Base-by-base conservation (phyloP, 192 early-diverging fungal species). In the Coemansia sp. region DNA sequence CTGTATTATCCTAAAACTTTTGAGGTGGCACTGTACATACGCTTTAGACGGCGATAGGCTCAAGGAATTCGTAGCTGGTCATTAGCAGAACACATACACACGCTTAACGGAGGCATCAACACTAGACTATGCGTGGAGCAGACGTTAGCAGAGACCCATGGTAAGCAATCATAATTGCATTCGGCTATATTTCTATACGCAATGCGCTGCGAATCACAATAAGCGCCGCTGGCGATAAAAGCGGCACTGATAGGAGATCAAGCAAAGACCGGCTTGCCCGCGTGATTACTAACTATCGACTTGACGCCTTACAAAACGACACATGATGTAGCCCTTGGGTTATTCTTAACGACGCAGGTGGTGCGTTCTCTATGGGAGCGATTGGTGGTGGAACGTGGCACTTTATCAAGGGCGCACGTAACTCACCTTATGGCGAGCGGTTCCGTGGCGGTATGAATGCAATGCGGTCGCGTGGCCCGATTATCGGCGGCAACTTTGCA, bases 401-500 rank as follows among this genome's bases (percentile, higher is more conserved):
- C 83, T 92, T 89, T 63, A 94, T 97, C 83, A 98, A 99, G 71
- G 98, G 98, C 21, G 96, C 94, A 76, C 93, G 94, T 73, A 96
- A 99, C 84, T 95, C 95, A 32, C 98, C 98, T 43, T 91, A 88
- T 60, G 91, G 94, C 43, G 97, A 99, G 72, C 88, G 96, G 57
- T 86, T 96, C 73, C 81, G 85, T 9, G 95, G 96, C 61, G 89
- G 93, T 11, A 60, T 98, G 24, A 84, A 89, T 14, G 84, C 95
- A 7, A 88, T 99, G 75, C 97, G 97, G 75, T 88, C 92, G 38
- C 89, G 96, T 56, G 93, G 93, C 11, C 97, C 97, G 38, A 90
- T 96, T 22, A 75, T 94, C 47, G 97, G 94, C 52, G 98, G 98
- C 39, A 97, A 97, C 85, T 99, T 99, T 87, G 98, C 96, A 5